Conservation (phyloP, 768 basidiomycete genomes). For the Lactifluus volemus region DNA sequence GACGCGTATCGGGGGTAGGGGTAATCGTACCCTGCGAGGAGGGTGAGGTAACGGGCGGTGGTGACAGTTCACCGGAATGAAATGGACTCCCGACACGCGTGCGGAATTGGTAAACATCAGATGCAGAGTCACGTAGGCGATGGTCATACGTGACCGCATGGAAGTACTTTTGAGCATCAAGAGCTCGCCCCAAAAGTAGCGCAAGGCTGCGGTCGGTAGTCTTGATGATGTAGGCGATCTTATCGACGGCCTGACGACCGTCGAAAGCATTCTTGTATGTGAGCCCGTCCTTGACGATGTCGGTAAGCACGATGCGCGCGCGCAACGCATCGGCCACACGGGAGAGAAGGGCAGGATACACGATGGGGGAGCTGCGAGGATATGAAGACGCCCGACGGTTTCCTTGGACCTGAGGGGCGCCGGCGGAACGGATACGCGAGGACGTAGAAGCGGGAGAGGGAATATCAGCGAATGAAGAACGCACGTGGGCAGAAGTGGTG, state of each 20-base stretch:
- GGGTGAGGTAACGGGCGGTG: constrained; percentile 28
- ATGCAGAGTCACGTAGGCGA: constrained; percentile 77
- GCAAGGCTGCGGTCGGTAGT: constrained; percentile 96
- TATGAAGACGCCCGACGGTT: constrained; percentile 27
- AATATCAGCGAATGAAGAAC: constrained; percentile 34
- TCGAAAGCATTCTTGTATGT: constrained; percentile 96
- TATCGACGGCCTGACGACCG: constrained; percentile 93
- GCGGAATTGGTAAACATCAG: constrained; percentile 90
- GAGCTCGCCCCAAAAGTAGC: constrained; percentile 84
- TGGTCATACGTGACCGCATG: constrained; percentile 99
- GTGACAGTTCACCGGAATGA: constrained; percentile 57
- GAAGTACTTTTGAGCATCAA: constrained; percentile 98
- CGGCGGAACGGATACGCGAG: constrained; percentile 30
- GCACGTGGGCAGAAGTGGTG: constrained; percentile 38
- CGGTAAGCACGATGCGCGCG: constrained; percentile 63
- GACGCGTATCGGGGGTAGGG: constrained; percentile 20
- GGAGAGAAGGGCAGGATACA: constrained; percentile 95
- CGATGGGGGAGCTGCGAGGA: constrained; percentile 56
- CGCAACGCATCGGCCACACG: constrained; percentile 92
- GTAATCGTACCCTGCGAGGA: constrained; percentile 17
- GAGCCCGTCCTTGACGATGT: constrained; percentile 88
- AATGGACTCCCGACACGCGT: constrained; percentile 78
- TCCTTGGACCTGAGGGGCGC: constrained; percentile 18
- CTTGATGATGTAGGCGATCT: constrained; percentile 96
- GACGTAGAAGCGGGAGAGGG: constrained; percentile 21